These are phyloP conservation scores for Hippophae tibetana DNA, from an alignment of 306 rosid genomes.

Conservation along the genomic window DNA sequence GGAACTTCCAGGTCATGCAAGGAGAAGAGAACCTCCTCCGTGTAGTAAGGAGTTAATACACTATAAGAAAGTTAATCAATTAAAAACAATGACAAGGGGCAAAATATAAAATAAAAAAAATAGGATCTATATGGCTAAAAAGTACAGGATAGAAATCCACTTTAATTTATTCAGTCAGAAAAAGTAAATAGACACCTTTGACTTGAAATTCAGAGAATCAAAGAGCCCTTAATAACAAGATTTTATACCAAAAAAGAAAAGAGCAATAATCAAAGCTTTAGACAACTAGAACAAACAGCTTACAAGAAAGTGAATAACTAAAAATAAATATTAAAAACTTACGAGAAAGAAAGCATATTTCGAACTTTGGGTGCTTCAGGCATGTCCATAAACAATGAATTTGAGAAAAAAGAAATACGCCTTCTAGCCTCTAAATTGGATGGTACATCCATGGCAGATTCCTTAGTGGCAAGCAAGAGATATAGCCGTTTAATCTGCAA, in stretches of 20 bases:
- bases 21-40: slow-evolving; percentile 93
- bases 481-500: slow-evolving; percentile 67
- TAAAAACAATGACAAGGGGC: neutral
- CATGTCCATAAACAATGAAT: slow-evolving; percentile 95
- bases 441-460: slow-evolving; percentile 98
- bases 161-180: too few relatives aligned
- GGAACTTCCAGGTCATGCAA: slow-evolving; percentile 53
- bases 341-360: slow-evolving; percentile 99
- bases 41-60: slow-evolving; percentile 89
- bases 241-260: neutral
- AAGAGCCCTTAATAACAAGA: too few relatives aligned
- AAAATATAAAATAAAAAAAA: too few relatives aligned
- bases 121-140: too few relatives aligned
- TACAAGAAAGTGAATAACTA: slow-evolving; percentile 1
- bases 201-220: too few relatives aligned
- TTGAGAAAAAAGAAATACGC: slow-evolving; percentile 87
- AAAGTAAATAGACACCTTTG: too few relatives aligned
- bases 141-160: too few relatives aligned
- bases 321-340: neutral
- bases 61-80: slow-evolving; percentile 19
- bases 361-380: slow-evolving; percentile 94
- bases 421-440: slow-evolving; percentile 96
- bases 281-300: slow-evolving; percentile 17
- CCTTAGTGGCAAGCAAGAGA: slow-evolving; percentile 84
- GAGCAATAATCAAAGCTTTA: neutral